Percentiles rank a stretch among this genome's conserved stretches.
Evolutionary conservation across 73 alveolate species (phyloP).

Genomic region (Loxodes magnus): DNA sequence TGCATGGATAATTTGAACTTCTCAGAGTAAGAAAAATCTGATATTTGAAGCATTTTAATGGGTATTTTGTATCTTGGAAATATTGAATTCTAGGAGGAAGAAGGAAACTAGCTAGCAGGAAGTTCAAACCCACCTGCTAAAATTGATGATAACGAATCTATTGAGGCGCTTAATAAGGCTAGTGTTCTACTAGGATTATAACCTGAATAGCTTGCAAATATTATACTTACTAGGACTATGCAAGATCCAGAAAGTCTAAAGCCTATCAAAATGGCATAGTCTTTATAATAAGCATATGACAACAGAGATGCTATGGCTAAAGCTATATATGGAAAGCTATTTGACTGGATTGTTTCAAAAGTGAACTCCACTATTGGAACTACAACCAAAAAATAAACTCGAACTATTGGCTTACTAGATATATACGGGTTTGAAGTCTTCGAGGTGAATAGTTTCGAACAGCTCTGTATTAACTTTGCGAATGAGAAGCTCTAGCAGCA

Average conservation of each 20-base stretch:
- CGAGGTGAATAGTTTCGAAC: constrained; percentile 83
- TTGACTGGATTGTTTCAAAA: constrained; percentile 68
- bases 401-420: constrained; percentile 94
- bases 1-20: constrained; percentile 80
- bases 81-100: too few species aligned
- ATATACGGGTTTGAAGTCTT: constrained; percentile 98
- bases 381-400: constrained; percentile 7
- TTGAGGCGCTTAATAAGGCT: too few species aligned
- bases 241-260: too few species aligned
- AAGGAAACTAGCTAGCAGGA: too few species aligned
- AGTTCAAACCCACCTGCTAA: too few species aligned
- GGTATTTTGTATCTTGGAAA: too few species aligned
- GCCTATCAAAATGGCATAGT: too few species aligned
- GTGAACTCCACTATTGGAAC: constrained; percentile 24
- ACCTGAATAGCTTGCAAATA: too few species aligned
- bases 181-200: too few species aligned
- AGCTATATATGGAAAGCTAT: constrained; percentile 77
- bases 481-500: constrained; percentile 91
- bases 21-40: constrained; percentile 49
- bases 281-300: constrained; percentile 20
- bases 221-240: too few species aligned
- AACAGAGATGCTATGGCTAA: constrained; percentile 87
- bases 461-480: constrained; percentile 95
- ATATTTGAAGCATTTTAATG: constrained; percentile 35
- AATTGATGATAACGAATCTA: too few species aligned